Conservation (phyloP, 371 early-diverging fungal species). For the Saksenaea oblongispora region DNA sequence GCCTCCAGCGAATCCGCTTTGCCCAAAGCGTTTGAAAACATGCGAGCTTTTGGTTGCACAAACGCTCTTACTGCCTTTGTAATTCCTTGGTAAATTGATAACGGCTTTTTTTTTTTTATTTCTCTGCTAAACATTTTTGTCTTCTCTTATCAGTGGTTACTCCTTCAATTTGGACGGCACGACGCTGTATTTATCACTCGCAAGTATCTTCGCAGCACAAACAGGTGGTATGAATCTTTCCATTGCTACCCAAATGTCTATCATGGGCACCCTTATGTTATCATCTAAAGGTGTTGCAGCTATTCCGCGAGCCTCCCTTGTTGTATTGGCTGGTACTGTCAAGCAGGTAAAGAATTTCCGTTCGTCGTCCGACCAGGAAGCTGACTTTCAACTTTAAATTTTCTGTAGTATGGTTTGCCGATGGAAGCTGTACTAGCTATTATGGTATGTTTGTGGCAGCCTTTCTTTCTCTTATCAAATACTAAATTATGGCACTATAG, state of each 20-base stretch:
- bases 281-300: slow-evolving; percentile 85
- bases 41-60: slow-evolving; percentile 76
- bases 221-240: slow-evolving; percentile 61
- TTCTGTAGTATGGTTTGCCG: slow-evolving; percentile 54
- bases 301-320: slow-evolving; percentile 70
- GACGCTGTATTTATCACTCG: slow-evolving; percentile 74
- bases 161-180: slow-evolving; percentile 85
- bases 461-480: background rate
- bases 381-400: background rate
- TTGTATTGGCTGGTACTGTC: slow-evolving; percentile 61
- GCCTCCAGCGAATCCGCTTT: slow-evolving; percentile 84
- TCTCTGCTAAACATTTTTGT: background rate
- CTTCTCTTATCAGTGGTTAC: slow-evolving; percentile 60
- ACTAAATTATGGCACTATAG: background rate
- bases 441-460: slow-evolving; percentile 27
- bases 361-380: background rate
- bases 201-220: slow-evolving; percentile 68
- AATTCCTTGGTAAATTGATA: slow-evolving; percentile 51
- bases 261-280: slow-evolving; percentile 76
- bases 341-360: slow-evolving; percentile 15
- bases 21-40: slow-evolving; percentile 73
- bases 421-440: slow-evolving; percentile 60
- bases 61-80: slow-evolving; percentile 74
- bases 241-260: slow-evolving; percentile 65
- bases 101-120: background rate